Percentiles rank a stretch among this genome's conserved stretches.
These are phyloP conservation scores for Morella rubra DNA, from an alignment of 306 rosid genomes.

Conservation along the genomic window DNA sequence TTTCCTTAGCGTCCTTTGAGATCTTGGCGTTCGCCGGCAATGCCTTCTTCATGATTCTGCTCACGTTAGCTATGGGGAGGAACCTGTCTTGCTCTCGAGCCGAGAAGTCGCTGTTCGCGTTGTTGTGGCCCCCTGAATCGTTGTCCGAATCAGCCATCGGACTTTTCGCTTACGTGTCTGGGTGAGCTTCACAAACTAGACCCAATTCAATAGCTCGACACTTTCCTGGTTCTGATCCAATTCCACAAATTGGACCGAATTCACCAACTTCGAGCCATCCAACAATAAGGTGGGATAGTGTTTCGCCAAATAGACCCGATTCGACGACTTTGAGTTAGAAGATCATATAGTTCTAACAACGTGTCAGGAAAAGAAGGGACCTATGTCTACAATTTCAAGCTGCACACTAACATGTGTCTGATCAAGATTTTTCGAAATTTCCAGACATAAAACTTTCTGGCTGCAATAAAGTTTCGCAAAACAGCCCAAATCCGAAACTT, in stretches of 20 bases:
- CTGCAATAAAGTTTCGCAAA: background rate
- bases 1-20: slow-evolving; percentile 69
- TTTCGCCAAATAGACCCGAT: background rate
- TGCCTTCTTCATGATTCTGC: slow-evolving; percentile 75
- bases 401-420: background rate
- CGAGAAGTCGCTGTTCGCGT: slow-evolving; percentile 40
- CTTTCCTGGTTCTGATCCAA: slow-evolving; percentile 8
- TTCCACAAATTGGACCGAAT: background rate
- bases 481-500: slow-evolving; percentile 7
- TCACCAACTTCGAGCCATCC: background rate
- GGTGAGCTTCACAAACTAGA: background rate
- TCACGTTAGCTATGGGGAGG: slow-evolving; percentile 73
- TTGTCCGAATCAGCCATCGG: slow-evolving; percentile 78
- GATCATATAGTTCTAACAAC: background rate
- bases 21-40: slow-evolving; percentile 74
- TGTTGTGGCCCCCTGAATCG: slow-evolving; percentile 59
- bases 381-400: background rate
- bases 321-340: background rate
- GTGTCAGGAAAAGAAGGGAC: background rate
- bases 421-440: background rate
- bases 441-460: background rate
- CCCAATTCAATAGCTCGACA: background rate
- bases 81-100: slow-evolving; percentile 61
- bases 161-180: background rate
- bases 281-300: background rate